Conservation (phyloP, 1,139 yeast species). For the Meyerozyma athensensis region DNA sequence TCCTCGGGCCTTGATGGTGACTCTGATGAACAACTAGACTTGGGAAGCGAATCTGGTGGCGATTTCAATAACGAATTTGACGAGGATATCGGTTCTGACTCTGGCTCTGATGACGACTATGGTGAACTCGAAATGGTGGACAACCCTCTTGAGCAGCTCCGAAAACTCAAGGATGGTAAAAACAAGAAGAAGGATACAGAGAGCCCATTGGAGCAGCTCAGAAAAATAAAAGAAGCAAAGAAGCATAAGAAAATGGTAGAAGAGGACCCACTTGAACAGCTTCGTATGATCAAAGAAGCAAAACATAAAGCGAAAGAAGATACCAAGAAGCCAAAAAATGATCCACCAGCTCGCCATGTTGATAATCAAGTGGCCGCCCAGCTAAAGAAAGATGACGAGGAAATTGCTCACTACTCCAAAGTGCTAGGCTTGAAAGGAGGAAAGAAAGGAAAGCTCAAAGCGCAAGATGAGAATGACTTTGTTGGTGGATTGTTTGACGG, state of each 20-base stretch:
- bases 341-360: slow-evolving; percentile 19
- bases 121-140: slow-evolving; percentile 14
- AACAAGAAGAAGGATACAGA: slow-evolving; percentile 12
- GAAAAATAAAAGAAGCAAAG: slow-evolving; percentile 35
- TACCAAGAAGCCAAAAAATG: slow-evolving; percentile 10
- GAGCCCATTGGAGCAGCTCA: slow-evolving; percentile 42
- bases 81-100: slow-evolving; percentile 6
- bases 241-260: slow-evolving; percentile 6
- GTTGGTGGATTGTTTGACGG: slow-evolving; percentile 77
- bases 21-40: slow-evolving; percentile 5
- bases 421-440: slow-evolving; percentile 67
- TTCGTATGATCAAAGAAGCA: slow-evolving; percentile 8
- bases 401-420: slow-evolving; percentile 78
- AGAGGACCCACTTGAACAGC: slow-evolving; percentile 5
- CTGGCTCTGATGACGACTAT: slow-evolving; percentile 14
- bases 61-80: slow-evolving; percentile 11
- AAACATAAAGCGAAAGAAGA: slow-evolving; percentile 9
- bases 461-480: slow-evolving; percentile 59
- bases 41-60: slow-evolving; percentile 9
- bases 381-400: slow-evolving; percentile 63
- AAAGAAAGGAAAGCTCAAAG: slow-evolving; percentile 36
- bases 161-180: slow-evolving; percentile 16
- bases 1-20: slow-evolving; percentile 9
- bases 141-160: slow-evolving; percentile 21
- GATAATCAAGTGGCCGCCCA: slow-evolving; percentile 1